A percentile compares a stretch with the other conserved stretches of the same genome.
Evolutionary conservation across 768 basidiomycete genomes (phyloP).

Genomic region (Gymnopilus junonius): DNA sequence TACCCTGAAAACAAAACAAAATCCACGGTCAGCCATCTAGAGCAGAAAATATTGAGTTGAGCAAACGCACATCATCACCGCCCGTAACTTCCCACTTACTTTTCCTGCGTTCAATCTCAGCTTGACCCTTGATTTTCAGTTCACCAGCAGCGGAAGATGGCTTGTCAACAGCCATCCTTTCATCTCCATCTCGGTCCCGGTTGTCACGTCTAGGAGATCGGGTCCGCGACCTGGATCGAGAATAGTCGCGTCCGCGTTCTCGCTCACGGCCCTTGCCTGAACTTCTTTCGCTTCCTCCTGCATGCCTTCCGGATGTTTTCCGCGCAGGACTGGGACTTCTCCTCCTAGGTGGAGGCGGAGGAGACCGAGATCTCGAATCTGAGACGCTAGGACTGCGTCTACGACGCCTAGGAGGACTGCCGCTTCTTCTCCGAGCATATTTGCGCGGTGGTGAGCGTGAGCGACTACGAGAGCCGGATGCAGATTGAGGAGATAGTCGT

Average conservation of each 20-base stretch:
- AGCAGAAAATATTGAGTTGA: neutral
- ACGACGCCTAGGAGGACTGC: constrained; percentile 33
- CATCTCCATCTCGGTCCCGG: constrained; percentile 15
- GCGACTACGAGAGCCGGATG: constrained; percentile 39
- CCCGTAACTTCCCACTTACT: constrained; percentile 53
- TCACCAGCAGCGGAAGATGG: constrained; percentile 42
- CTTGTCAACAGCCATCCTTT: constrained; percentile 42
- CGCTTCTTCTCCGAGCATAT: constrained; percentile 50
- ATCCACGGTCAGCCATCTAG: constrained; percentile 13
- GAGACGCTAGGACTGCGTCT: constrained; percentile 34
- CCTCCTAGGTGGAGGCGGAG: constrained; percentile 32
- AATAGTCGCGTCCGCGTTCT: constrained; percentile 31
- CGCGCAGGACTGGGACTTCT: constrained; percentile 31
- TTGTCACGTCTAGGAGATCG: neutral
- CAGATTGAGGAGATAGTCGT: constrained; percentile 42
- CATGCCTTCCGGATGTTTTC: constrained; percentile 18
- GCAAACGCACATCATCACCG: constrained; percentile 8
- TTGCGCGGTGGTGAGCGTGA: constrained; percentile 46
- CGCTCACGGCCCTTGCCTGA: constrained; percentile 36
- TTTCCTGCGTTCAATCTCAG: constrained; percentile 55
- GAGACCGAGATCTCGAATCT: constrained; percentile 35
- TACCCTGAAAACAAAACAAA: constrained; percentile 20
- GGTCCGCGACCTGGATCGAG: constrained; percentile 22
- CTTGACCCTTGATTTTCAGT: constrained; percentile 79
- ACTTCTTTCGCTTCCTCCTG: constrained; percentile 17